Evolutionary conservation across 2,329 filamentous ascomycete genomes (phyloP).

Genomic region (Didymella exigua): DNA sequence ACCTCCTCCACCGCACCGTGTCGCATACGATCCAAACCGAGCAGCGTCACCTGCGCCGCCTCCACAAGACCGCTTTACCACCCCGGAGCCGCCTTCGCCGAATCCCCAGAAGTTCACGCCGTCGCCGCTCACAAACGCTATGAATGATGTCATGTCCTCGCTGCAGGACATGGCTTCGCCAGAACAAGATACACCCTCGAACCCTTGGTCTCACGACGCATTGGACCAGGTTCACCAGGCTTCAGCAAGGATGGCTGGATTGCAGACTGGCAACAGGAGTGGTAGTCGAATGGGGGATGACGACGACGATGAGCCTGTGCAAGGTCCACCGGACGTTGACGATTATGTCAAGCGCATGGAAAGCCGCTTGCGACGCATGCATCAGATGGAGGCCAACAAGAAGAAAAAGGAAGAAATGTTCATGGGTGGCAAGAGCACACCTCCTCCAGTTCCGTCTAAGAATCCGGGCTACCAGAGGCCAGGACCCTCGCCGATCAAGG

Average conservation of each 20-base stretch:
- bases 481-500: slow-evolving; percentile 45
- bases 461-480: slow-evolving; percentile 52
- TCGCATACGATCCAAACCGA: slow-evolving; percentile 57
- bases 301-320: slow-evolving; percentile 63
- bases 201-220: slow-evolving; percentile 90
- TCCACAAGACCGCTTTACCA: slow-evolving; percentile 55
- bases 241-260: slow-evolving; percentile 47
- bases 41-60: slow-evolving; percentile 43
- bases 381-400: slow-evolving; percentile 52
- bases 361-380: slow-evolving; percentile 73
- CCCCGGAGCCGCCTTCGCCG: slow-evolving; percentile 70
- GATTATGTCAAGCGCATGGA: slow-evolving; percentile 95
- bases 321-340: slow-evolving; percentile 72
- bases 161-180: slow-evolving; percentile 78
- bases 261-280: slow-evolving; percentile 77
- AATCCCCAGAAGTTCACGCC: slow-evolving; percentile 64
- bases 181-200: slow-evolving; percentile 63
- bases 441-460: slow-evolving; percentile 68
- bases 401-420: slow-evolving; percentile 57
- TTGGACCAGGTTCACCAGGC: slow-evolving; percentile 66
- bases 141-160: slow-evolving; percentile 98
- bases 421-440: slow-evolving; percentile 53
- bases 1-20: slow-evolving; percentile 79
- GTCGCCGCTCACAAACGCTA: slow-evolving; percentile 88
- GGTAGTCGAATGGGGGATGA: slow-evolving; percentile 50